Evolutionary conservation across 371 early-diverging fungal genomes (phyloP).

Genomic region (Saksenaea vasiformis): DNA sequence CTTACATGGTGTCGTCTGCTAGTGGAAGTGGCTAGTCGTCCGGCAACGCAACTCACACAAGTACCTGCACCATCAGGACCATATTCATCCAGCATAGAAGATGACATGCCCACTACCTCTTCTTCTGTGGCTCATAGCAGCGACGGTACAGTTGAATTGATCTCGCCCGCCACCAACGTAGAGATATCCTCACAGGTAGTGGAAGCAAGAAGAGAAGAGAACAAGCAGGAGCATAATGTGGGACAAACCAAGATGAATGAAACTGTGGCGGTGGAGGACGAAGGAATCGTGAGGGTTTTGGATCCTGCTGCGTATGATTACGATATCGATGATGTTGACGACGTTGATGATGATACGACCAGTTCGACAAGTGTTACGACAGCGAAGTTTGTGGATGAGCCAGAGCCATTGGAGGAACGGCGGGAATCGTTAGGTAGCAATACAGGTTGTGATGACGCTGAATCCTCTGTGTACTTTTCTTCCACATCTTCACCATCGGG

Average conservation of each 20-base stretch:
- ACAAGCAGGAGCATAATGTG: not conserved
- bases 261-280: not conserved
- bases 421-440: slow-evolving; percentile 9
- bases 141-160: not conserved
- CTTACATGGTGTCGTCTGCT: slow-evolving; percentile 17
- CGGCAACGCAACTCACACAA: not conserved
- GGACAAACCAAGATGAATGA: not conserved
- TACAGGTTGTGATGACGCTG: slow-evolving; percentile 12
- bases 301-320: not conserved
- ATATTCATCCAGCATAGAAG: not conserved
- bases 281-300: not conserved
- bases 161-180: not conserved
- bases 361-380: not conserved
- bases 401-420: not conserved
- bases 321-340: slow-evolving; percentile 9
- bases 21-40: slow-evolving; percentile 17
- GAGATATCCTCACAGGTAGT: not conserved
- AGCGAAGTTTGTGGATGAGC: not conserved
- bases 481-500: slow-evolving; percentile 5
- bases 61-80: not conserved
- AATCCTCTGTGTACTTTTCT: slow-evolving; percentile 28
- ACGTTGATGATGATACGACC: slow-evolving; percentile 1
- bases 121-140: not conserved
- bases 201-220: not conserved
- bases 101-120: not conserved